Conservation (phyloP, 805 yeast species). For the Lipomyces kockii region DNA sequence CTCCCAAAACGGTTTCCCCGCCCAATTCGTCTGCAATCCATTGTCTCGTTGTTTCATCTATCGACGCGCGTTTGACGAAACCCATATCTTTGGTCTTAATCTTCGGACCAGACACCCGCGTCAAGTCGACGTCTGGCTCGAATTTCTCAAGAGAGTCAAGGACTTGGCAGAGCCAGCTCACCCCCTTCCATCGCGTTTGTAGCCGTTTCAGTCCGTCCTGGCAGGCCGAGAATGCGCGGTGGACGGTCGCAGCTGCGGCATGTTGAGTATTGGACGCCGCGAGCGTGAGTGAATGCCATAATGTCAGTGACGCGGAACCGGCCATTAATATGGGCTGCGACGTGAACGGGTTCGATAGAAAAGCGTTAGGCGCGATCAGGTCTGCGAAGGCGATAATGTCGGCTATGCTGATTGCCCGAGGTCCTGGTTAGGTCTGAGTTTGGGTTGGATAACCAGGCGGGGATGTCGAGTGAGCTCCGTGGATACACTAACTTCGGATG, state of each 20-base stretch:
- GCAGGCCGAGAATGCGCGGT: slow-evolving; percentile 39
- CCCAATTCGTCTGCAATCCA: slow-evolving; percentile 37
- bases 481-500: slow-evolving; percentile 42
- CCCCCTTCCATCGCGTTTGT: slow-evolving; percentile 40
- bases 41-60: slow-evolving; percentile 36
- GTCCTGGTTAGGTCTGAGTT: slow-evolving; percentile 40
- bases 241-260: slow-evolving; percentile 22
- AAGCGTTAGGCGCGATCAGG: slow-evolving; percentile 39
- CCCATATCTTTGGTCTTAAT: slow-evolving; percentile 38
- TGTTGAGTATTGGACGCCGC: slow-evolving; percentile 29
- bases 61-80: slow-evolving; percentile 37
- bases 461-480: slow-evolving; percentile 36
- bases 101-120: slow-evolving; percentile 29
- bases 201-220: slow-evolving; percentile 37
- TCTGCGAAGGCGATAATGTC: slow-evolving; percentile 43
- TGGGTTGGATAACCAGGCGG: slow-evolving; percentile 34
- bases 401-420: slow-evolving; percentile 42
- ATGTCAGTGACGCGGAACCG: slow-evolving; percentile 39
- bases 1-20: slow-evolving; percentile 35
- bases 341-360: slow-evolving; percentile 40
- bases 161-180: slow-evolving; percentile 41
- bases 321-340: slow-evolving; percentile 43
- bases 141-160: slow-evolving; percentile 41
- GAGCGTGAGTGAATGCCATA: slow-evolving; percentile 37
- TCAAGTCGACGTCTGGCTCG: slow-evolving; percentile 42